phyloP scores from a whole-genome alignment of 805 yeast species.

The Wickerhamiella domercqiae region DNA sequence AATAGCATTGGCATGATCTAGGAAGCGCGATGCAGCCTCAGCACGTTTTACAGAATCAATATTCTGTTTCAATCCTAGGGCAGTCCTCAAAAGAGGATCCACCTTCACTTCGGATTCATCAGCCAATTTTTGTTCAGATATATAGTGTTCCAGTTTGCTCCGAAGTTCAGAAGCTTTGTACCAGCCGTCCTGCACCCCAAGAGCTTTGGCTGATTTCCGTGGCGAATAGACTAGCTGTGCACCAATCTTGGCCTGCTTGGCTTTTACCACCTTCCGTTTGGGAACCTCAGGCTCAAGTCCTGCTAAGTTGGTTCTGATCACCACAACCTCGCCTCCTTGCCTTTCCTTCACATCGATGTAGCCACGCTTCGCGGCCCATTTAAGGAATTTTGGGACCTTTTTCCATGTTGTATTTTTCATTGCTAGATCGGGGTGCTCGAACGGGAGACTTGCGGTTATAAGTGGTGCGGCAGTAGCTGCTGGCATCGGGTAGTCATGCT shows the following conservation, averaged over 20 bases:
- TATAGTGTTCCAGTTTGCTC: slow-evolving; percentile 30
- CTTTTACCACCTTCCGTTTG: not conserved
- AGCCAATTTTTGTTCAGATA: slow-evolving; percentile 36
- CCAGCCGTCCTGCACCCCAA: slow-evolving; percentile 20
- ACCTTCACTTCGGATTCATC: slow-evolving; percentile 36
- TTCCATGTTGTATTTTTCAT: slow-evolving; percentile 80
- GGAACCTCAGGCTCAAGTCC: slow-evolving; percentile 5
- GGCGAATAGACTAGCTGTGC: slow-evolving; percentile 20
- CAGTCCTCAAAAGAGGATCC: slow-evolving; percentile 38
- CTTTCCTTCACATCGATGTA: slow-evolving; percentile 64
- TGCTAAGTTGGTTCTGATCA: slow-evolving; percentile 20
- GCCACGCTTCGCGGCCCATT: slow-evolving; percentile 67
- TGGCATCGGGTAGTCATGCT: slow-evolving; percentile 39
- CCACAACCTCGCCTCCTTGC: slow-evolving; percentile 60
- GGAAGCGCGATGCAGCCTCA: slow-evolving; percentile 27
- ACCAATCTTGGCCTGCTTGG: slow-evolving; percentile 9
- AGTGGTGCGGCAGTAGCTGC: slow-evolving; percentile 52
- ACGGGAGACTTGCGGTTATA: slow-evolving; percentile 61
- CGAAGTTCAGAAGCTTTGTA: slow-evolving; percentile 28
- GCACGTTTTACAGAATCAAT: slow-evolving; percentile 24
- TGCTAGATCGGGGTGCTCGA: slow-evolving; percentile 22
- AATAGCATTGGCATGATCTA: slow-evolving; percentile 33
- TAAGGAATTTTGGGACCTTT: slow-evolving; percentile 70
- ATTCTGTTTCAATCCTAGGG: slow-evolving; percentile 26
- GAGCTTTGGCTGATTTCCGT: slow-evolving; percentile 14